Percentiles rank a stretch among this genome's conserved stretches.
Conservation (phyloP, 371 early-diverging fungal species). For the Rhizopus stolonifer region DNA sequence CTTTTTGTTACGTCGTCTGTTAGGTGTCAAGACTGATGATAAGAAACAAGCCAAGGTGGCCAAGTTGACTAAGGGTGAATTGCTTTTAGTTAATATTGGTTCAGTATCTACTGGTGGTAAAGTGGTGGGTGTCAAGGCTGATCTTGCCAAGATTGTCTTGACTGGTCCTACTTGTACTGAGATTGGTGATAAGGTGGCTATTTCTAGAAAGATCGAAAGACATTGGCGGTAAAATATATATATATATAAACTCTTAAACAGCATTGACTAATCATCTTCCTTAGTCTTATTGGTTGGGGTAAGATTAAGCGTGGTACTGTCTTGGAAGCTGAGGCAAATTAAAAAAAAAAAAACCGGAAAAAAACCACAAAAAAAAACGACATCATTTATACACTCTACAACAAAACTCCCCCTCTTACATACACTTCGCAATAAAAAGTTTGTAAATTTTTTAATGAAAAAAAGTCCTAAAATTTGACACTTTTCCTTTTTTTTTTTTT, state of each 20-base stretch:
- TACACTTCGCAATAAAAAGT: too few species aligned
- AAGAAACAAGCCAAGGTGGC: conserved; percentile 96
- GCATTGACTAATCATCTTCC: too few species aligned
- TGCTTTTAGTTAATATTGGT: conserved; percentile 98
- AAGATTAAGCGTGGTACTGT: conserved; percentile 88
- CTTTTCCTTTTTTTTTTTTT: neutral
- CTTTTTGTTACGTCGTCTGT: conserved; percentile 94
- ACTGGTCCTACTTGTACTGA: conserved; percentile 98
- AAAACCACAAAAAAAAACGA: neutral
- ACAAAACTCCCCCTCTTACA: too few species aligned
- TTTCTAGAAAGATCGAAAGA: conserved; percentile 97
- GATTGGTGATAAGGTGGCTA: conserved; percentile 97
- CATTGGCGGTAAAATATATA: conserved; percentile 95
- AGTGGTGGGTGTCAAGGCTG: conserved; percentile 91
- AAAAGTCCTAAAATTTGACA: neutral
- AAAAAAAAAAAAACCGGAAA: conserved; percentile 3
- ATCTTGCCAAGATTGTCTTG: conserved; percentile 93
- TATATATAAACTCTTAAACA: too few species aligned
- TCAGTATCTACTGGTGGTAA: conserved; percentile 98
- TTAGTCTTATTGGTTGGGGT: conserved; percentile 97
- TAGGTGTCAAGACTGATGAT: conserved; percentile 95
- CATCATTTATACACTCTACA: too few species aligned
- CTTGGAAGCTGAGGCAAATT: conserved; percentile 68
- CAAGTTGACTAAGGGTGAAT: conserved; percentile 93
- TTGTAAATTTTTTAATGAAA: too few species aligned